Conservation (phyloP, 768 basidiomycete genomes). For the Sporobolomyces pararoseus region DNA sequence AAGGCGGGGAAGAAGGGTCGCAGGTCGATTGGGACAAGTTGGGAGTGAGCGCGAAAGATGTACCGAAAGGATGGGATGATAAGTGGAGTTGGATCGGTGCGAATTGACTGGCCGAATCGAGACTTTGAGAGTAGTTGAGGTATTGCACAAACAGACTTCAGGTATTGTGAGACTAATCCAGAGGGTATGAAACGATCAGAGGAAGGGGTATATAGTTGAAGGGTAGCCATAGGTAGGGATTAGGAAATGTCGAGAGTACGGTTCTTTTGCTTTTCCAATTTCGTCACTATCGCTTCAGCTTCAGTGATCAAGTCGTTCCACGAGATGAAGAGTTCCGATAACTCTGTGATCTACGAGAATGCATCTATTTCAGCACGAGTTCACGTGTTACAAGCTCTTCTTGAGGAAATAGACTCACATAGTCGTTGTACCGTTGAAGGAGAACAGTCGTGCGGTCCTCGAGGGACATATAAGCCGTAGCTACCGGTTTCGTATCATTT, state of each 20-base stretch:
- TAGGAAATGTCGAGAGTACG: slow-evolving; percentile 7
- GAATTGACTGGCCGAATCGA: neutral
- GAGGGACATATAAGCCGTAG: slow-evolving; percentile 30
- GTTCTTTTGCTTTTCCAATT: slow-evolving; percentile 31
- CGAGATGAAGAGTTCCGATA: slow-evolving; percentile 42
- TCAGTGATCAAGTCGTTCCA: slow-evolving; percentile 40
- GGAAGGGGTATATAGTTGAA: neutral
- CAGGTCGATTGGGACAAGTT: neutral
- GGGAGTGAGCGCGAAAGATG: slow-evolving; percentile 1
- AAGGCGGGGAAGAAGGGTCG: neutral
- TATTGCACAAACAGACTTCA: too few relatives aligned
- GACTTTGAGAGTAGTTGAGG: too few relatives aligned
- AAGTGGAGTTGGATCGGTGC: neutral
- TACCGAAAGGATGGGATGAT: slow-evolving; percentile 2
- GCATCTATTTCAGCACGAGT: too few relatives aligned
- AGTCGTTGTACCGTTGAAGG: slow-evolving; percentile 31
- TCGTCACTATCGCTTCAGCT: slow-evolving; percentile 32
- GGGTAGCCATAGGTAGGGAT: neutral
- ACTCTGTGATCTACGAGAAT: slow-evolving; percentile 42
- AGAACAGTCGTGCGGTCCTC: slow-evolving; percentile 21
- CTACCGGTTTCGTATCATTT: slow-evolving; percentile 30
- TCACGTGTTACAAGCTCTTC: too few relatives aligned
- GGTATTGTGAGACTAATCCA: neutral
- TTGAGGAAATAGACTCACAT: too few relatives aligned
- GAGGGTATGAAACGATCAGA: slow-evolving; percentile 1